Conservation (phyloP, 2,329 filamentous ascomycete species). For the Amauroascus verrucosus region DNA sequence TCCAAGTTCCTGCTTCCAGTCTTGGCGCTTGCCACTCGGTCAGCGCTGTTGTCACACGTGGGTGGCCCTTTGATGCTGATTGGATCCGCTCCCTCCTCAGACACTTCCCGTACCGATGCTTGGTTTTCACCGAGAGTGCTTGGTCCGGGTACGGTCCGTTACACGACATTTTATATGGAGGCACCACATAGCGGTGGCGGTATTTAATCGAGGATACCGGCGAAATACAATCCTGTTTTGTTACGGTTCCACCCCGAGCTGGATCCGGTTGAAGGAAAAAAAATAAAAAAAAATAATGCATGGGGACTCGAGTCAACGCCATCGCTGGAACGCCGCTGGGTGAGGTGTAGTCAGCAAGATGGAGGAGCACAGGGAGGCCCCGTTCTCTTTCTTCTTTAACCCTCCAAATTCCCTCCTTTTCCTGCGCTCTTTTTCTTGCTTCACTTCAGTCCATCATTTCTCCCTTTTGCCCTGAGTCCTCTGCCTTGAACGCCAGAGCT, state of each 20-base stretch:
- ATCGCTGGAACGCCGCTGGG: background rate
- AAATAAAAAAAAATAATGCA: background rate
- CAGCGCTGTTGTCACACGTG: background rate
- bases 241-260: slow-evolving; percentile 7
- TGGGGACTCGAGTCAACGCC: background rate
- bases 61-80: background rate
- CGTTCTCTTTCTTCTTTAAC: background rate
- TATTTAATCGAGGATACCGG: background rate
- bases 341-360: background rate
- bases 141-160: background rate
- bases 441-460: background rate
- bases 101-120: background rate
- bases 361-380: background rate
- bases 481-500: background rate
- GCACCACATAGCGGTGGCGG: background rate
- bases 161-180: background rate
- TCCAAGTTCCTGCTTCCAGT: background rate
- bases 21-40: slow-evolving; percentile 4
- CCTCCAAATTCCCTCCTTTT: background rate
- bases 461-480: background rate
- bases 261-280: background rate
- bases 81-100: background rate
- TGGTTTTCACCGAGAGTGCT: background rate
- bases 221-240: background rate
- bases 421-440: background rate